A percentile compares a stretch with the other conserved stretches of the same genome.
Evolutionary conservation across 345 rosid species (phyloP).

Genomic region (Balakata baccata): DNA sequence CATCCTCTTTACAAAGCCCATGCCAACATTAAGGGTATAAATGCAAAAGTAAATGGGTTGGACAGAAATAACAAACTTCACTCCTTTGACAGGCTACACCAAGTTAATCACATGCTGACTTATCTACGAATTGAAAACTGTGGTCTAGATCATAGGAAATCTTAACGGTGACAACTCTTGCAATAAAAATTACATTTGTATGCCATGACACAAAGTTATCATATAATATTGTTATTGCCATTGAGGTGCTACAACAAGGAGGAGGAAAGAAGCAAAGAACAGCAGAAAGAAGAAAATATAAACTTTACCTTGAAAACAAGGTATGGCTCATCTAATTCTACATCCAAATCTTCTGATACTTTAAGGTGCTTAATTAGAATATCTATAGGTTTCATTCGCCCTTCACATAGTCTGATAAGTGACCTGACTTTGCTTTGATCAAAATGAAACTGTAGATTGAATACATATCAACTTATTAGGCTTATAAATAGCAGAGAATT

Average conservation of each 20-base stretch:
- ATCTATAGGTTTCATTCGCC: slow-evolving; percentile 86
- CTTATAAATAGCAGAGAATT: slow-evolving; percentile 6
- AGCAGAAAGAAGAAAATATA: neutral
- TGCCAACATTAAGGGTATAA: neutral
- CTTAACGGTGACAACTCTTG: neutral
- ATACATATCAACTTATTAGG: slow-evolving; percentile 15
- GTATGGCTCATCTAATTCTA: slow-evolving; percentile 79
- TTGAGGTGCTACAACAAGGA: neutral
- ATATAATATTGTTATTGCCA: neutral
- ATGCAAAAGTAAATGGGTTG: neutral
- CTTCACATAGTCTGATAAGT: slow-evolving; percentile 78
- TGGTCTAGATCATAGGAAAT: neutral
- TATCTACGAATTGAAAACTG: neutral
- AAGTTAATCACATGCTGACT: neutral
- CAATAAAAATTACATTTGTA: too few species aligned
- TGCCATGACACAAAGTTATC: too few species aligned
- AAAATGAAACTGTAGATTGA: slow-evolving; percentile 75
- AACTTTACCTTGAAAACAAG: slow-evolving; percentile 77
- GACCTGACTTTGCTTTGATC: slow-evolving; percentile 97
- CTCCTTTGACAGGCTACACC: neutral
- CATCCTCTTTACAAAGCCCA: neutral
- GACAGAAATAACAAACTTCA: neutral
- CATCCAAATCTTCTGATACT: slow-evolving; percentile 79
- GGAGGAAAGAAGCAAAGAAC: neutral
- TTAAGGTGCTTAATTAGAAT: slow-evolving; percentile 72